Evolutionary conservation across 164 flowering plant species (phyloP).

Genomic region (Vitis amurensis): DNA sequence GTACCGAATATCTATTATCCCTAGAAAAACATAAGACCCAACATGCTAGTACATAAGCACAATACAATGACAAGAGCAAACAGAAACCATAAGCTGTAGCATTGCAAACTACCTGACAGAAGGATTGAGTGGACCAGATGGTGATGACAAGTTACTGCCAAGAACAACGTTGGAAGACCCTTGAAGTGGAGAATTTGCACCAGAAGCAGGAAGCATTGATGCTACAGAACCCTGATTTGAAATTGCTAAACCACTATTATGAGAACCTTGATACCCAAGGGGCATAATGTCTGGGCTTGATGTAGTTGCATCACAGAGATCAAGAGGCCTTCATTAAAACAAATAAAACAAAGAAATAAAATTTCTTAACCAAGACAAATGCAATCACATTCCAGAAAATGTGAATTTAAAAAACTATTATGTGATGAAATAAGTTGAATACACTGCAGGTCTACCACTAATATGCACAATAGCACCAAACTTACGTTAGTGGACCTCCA

Average conservation of each 20-base stretch:
- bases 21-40: constrained; percentile 22
- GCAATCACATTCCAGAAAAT: background rate
- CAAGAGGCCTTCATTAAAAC: constrained; percentile 75
- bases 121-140: constrained; percentile 47
- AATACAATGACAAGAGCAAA: background rate
- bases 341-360: constrained; percentile 5
- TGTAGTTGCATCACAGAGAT: constrained; percentile 63
- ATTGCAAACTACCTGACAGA: constrained; percentile 53
- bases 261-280: constrained; percentile 62
- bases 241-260: constrained; percentile 49
- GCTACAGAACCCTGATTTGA: constrained; percentile 55
- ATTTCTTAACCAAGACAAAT: background rate
- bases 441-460: background rate
- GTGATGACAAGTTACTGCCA: constrained; percentile 57
- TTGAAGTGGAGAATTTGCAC: constrained; percentile 50
- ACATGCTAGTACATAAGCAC: background rate
- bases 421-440: background rate
- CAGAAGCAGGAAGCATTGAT: constrained; percentile 54
- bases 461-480: constrained; percentile 11
- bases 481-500: constrained; percentile 71
- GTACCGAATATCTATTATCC: constrained; percentile 62
- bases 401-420: background rate
- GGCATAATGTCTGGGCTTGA: constrained; percentile 62
- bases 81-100: background rate
- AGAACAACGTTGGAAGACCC: constrained; percentile 58